Evolutionary conservation across 345 rosid genomes (phyloP).

Genomic region (Heritiera littoralis): DNA sequence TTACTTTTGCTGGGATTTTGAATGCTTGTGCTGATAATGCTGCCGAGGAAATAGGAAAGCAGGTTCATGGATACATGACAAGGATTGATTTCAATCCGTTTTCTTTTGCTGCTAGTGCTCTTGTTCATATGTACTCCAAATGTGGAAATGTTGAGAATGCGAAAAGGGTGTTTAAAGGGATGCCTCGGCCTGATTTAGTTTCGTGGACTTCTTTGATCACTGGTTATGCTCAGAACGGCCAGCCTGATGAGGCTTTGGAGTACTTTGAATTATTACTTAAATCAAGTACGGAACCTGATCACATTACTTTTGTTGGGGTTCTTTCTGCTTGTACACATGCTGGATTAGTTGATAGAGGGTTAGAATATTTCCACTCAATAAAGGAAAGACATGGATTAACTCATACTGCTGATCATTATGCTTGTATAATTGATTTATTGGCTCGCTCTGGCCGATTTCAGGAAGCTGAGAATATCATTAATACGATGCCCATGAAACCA

Average conservation of each 20-base stretch:
- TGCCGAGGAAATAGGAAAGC: slow-evolving; percentile 69
- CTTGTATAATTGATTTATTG: slow-evolving; percentile 75
- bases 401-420: slow-evolving; percentile 79
- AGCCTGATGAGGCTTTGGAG: slow-evolving; percentile 56
- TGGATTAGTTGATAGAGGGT: slow-evolving; percentile 77
- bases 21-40: slow-evolving; percentile 71
- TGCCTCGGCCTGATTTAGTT: slow-evolving; percentile 60
- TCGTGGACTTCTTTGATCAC: slow-evolving; percentile 81
- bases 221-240: slow-evolving; percentile 85
- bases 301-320: slow-evolving; percentile 75
- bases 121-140: slow-evolving; percentile 84
- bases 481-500: slow-evolving; percentile 70
- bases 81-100: slow-evolving; percentile 58
- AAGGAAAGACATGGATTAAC: slow-evolving; percentile 54
- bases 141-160: slow-evolving; percentile 77
- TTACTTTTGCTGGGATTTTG: slow-evolving; percentile 74
- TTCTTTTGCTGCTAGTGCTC: slow-evolving; percentile 76
- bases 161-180: slow-evolving; percentile 53
- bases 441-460: slow-evolving; percentile 70
- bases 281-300: slow-evolving; percentile 75
- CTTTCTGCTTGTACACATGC: slow-evolving; percentile 88
- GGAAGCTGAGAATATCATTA: slow-evolving; percentile 57
- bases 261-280: slow-evolving; percentile 63
- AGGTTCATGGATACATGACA: slow-evolving; percentile 80
- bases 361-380: slow-evolving; percentile 64